Evolutionary conservation across 2,329 filamentous ascomycete genomes (phyloP).

Genomic region (Aspergillus sp.): DNA sequence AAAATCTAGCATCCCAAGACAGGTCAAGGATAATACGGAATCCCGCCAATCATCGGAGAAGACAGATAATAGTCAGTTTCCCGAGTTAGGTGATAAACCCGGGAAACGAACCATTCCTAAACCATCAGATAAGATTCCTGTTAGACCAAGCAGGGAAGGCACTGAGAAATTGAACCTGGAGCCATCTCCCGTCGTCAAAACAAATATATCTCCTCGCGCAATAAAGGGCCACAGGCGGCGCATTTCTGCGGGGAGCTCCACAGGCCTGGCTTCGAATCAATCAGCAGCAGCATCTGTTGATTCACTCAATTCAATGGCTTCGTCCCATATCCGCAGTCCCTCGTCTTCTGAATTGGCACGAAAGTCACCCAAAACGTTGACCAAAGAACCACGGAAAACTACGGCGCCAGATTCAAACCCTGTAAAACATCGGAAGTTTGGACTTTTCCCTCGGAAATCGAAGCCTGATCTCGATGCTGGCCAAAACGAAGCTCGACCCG

Average conservation of each 20-base stretch:
- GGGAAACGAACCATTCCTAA: conserved; percentile 24
- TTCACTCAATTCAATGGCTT: conserved; percentile 36
- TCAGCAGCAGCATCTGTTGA: conserved; percentile 38
- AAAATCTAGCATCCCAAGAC: conserved; percentile 48
- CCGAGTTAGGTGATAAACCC: neutral
- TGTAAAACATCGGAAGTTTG: conserved; percentile 63
- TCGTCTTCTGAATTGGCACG: conserved; percentile 32
- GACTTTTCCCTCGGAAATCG: conserved; percentile 72
- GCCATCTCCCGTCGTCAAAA: conserved; percentile 56
- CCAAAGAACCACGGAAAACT: conserved; percentile 26
- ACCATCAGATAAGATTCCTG: conserved; percentile 46
- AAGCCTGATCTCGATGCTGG: conserved; percentile 60
- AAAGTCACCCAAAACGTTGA: conserved; percentile 39
- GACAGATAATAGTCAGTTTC: neutral
- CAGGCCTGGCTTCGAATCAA: conserved; percentile 32
- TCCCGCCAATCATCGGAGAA: neutral
- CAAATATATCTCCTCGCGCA: conserved; percentile 52
- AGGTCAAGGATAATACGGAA: conserved; percentile 25
- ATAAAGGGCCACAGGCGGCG: conserved; percentile 52
- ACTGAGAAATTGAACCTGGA: conserved; percentile 60
- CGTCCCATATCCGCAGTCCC: conserved; percentile 33
- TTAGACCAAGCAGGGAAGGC: conserved; percentile 68
- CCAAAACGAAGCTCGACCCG: conserved; percentile 52
- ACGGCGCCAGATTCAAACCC: conserved; percentile 29
- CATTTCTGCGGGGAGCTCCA: conserved; percentile 48